Base-by-base conservation (phyloP, 2,329 filamentous ascomycete species). In the Cladophialophora chaetospira region DNA sequence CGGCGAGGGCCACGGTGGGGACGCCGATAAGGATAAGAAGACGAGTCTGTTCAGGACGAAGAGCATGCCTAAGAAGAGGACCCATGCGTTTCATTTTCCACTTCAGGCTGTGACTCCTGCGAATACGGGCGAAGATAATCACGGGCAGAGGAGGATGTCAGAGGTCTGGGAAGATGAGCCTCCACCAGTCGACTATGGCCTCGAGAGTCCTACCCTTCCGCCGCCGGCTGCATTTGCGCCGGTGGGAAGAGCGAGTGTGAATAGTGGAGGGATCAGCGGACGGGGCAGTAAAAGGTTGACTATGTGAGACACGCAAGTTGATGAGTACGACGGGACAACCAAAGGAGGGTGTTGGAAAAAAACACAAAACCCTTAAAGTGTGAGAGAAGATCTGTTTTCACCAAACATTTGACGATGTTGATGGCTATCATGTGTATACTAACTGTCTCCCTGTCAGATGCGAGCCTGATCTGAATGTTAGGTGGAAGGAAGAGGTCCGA, bases 11-110 rank as follows among this genome's bases (percentile, higher is more conserved):
- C 63, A 56, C 31, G 40, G 11, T 53, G 40, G 49, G 26, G 48
- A 36, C 23, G 42, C 48, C 48, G 52, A 53, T 9, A 54, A 19
- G 21, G 53, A 60, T 17, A 63, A 55, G 29, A 50, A 61, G 31
- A 35, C 28, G 36, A 54, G 42, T 25, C 48, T 64, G 29, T 59
- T 63, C 40, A 52, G 62, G 38, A 64, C 48, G 33, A 51, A 43
- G 23, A 40, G 33, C 15, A 51, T 42, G 48, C 48, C 48, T 4
- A 51, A 51, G 33, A 51, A 58, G 25, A 35, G 45, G 15, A 53
- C 46, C 19, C 54, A 52, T 26, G 48, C 53, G 13, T 62, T 59
- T 35, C 50, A 63, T 35, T 57, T 57, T 25, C 60, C 52, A n/a
- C 29, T 57, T 5, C 55, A 56, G 28, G 48, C 52, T 19, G 47